Evolutionary conservation across 345 rosid species (phyloP).

Genomic region (Linum trigynum): DNA sequence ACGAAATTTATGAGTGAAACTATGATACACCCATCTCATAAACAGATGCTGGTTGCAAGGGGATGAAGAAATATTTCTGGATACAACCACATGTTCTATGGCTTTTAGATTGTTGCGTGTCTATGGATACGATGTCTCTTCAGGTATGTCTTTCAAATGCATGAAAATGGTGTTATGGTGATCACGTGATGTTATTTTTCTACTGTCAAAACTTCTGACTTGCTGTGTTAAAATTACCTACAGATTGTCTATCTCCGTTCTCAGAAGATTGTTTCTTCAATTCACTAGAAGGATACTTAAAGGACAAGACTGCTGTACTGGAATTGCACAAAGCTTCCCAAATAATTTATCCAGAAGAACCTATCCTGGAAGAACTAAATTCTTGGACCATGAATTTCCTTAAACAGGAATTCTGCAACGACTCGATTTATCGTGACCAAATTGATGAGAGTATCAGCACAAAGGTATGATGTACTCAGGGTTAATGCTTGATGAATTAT

Average conservation of each 20-base stretch:
- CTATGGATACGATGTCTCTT: constrained; percentile 13
- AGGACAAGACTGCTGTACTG: not conserved
- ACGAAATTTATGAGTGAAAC: not conserved
- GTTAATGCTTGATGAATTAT: too few relatives aligned
- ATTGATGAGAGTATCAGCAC: too few relatives aligned
- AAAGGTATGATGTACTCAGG: too few relatives aligned
- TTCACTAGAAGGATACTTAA: not conserved
- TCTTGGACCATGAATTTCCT: constrained; percentile 9
- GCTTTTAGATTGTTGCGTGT: constrained; percentile 8
- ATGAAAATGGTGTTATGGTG: not conserved
- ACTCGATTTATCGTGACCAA: too few relatives aligned
- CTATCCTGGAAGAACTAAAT: constrained; percentile 3
- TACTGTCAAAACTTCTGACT: not conserved
- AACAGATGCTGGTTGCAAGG: constrained; percentile 4
- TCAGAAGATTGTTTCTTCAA: not conserved
- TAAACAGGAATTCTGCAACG: not conserved
- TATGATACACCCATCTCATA: not conserved
- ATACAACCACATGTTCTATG: constrained; percentile 7
- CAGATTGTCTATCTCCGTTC: not conserved
- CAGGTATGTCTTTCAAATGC: not conserved
- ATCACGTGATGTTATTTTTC: not conserved
- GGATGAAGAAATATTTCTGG: constrained; percentile 12
- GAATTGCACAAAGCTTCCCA: constrained; percentile 15
- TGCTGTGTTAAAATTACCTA: not conserved
- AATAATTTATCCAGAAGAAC: constrained; percentile 8